Evolutionary conservation across 2,329 filamentous ascomycete species (phyloP), one percentile per base, ranked within the genome.

Genomic region (Aureobasidium melanogenum): DNA sequence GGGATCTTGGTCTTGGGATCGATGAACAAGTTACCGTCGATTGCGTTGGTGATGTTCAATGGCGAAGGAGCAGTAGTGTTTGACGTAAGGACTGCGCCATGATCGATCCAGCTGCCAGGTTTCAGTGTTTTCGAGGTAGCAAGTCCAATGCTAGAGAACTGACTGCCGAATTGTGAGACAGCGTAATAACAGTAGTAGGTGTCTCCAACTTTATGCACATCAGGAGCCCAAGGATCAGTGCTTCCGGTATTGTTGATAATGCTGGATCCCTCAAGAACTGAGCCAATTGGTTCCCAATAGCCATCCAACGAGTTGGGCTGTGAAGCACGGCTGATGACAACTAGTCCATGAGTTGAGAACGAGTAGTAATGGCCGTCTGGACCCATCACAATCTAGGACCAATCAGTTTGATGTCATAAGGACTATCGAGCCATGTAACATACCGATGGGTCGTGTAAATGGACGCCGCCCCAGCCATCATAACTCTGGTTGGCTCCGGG

Each of bases 121-220:
- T 82, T 79, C 69, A 83, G 74, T 5, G 74, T 74, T 5, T 66
- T 67, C n/a, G 76, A 79, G 0, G 77, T 82, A 1, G 80, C 81
- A 5, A 82, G 72, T 19, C 86, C 86, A 63, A 88, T 87, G 34
- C 82, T 82, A 0, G 82, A 85, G 69, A 78, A 72, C 64, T 87
- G 84, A 0, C 76, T 79, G 0, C 85, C 85, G 65, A 86, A 87
- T 0, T 79, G 76, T 36, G 80, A 84, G 22, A 87, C 83, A 1
- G 82, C 77, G 71, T 88, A 87, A 77, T 85, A 88, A 22, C 84
- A 72, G 67, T 87, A 81, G 73, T 87, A 89, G 0, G 76, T 75
- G 58, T 74, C 75, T 63, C 80, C 81, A 15, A 88, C 76, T 15
- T 81, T 73, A 22, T 75, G 72, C 17, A 86, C 81, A 65, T 88